Conservation (phyloP, 805 yeast species). For the Zygoascus flipseniorum region DNA sequence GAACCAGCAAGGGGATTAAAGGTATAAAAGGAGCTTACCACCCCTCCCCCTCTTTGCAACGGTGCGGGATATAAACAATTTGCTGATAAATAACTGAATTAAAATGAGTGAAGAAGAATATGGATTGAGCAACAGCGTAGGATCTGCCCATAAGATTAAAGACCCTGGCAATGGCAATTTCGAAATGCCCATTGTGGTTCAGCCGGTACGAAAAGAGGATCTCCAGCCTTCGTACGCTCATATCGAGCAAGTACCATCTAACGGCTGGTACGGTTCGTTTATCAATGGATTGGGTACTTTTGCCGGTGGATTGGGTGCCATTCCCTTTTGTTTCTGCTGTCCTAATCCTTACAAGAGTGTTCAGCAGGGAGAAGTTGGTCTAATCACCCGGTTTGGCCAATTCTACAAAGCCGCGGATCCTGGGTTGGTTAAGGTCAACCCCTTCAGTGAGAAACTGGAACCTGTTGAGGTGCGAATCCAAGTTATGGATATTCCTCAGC, state of each 20-base stretch:
- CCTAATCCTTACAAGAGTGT: constrained; percentile 53
- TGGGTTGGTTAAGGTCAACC: constrained; percentile 56
- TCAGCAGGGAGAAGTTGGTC: constrained; percentile 60
- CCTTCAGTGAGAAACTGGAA: constrained; percentile 49
- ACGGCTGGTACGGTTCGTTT: constrained; percentile 31
- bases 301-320: constrained; percentile 46
- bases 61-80: too few species aligned
- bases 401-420: constrained; percentile 59
- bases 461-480: constrained; percentile 47
- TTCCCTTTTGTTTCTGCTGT: constrained; percentile 48
- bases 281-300: constrained; percentile 32
- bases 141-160: neutral
- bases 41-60: too few species aligned
- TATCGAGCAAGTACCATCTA: constrained; percentile 29
- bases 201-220: constrained; percentile 21
- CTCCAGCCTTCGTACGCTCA: constrained; percentile 28
- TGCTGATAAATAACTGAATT: neutral
- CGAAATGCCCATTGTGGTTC: constrained; percentile 20
- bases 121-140: neutral
- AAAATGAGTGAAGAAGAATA: constrained; percentile 2
- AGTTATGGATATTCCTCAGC: constrained; percentile 58
- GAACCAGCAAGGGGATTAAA: too few species aligned
- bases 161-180: neutral
- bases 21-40: too few species aligned
- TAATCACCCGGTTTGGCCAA: constrained; percentile 59